A percentile compares a stretch with the other conserved stretches of the same genome.
Conservation (phyloP, 768 basidiomycete genomes). For the Aureoboletus auriporus region DNA sequence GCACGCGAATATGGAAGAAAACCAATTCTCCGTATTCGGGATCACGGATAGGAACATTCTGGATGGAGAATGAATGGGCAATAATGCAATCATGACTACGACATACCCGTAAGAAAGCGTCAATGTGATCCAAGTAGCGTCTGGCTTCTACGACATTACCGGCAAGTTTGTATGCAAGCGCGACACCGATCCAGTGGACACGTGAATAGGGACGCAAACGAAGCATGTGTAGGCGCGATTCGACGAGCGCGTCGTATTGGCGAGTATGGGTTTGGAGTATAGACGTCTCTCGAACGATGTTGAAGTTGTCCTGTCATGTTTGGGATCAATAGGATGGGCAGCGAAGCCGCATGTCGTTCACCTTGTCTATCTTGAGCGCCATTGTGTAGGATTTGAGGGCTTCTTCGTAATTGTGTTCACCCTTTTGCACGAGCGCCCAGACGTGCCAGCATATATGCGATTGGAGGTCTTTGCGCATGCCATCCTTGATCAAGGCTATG, state of each 20-base stretch:
- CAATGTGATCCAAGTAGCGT: constrained; percentile 69
- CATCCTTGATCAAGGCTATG: constrained; percentile 78
- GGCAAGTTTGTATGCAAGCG: constrained; percentile 84
- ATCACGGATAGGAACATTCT: constrained; percentile 79
- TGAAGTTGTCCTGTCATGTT: constrained; percentile 76
- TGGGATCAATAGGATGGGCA: constrained; percentile 1
- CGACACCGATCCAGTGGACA: constrained; percentile 85
- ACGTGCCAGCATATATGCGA: constrained; percentile 99
- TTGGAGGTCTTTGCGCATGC: constrained; percentile 72
- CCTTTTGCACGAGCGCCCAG: constrained; percentile 90
- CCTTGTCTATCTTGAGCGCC: constrained; percentile 87
- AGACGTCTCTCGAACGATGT: constrained; percentile 88
- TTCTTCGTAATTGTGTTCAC: constrained; percentile 92
- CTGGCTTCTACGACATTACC: constrained; percentile 69
- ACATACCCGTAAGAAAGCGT: constrained; percentile 62
- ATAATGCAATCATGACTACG: neutral
- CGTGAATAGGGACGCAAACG: constrained; percentile 77
- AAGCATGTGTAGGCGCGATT: constrained; percentile 79
- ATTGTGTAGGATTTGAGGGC: constrained; percentile 90
- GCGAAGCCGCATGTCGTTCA: constrained; percentile 32
- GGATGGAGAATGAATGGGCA: constrained; percentile 7
- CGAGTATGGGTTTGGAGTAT: constrained; percentile 87
- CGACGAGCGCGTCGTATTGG: constrained; percentile 70
- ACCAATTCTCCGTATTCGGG: constrained; percentile 80
- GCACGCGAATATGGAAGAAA: constrained; percentile 68